These are phyloP conservation scores for Exophiala aquamarina DNA, from an alignment of 2,329 filamentous ascomycete genomes.

Conservation along the genomic window DNA sequence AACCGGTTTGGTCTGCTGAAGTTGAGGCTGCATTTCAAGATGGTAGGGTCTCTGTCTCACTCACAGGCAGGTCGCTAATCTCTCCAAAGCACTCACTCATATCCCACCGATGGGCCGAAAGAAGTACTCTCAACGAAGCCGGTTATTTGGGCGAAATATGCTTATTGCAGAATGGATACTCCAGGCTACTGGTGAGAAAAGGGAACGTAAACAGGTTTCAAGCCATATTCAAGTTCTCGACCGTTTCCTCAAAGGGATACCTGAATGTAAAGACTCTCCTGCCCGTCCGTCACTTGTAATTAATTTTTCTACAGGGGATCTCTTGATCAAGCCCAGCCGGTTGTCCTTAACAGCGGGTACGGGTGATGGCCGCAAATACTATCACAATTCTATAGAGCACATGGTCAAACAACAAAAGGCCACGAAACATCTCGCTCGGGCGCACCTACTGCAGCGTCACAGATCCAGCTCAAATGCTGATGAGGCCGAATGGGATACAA, in stretches of 20 bases:
- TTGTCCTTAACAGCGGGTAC: slow-evolving; percentile 1
- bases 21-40: slow-evolving; percentile 50
- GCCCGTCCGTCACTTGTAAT: not conserved
- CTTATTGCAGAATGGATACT: slow-evolving; percentile 60
- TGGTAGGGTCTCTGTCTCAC: slow-evolving; percentile 35
- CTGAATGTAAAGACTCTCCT: slow-evolving; percentile 46
- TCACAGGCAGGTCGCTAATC: slow-evolving; percentile 3
- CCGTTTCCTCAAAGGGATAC: slow-evolving; percentile 53
- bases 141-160: slow-evolving; percentile 61
- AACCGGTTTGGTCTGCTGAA: slow-evolving; percentile 46
- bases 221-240: slow-evolving; percentile 65
- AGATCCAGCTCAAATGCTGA: not conserved
- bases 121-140: slow-evolving; percentile 53
- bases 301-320: slow-evolving; percentile 18
- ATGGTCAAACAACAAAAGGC: slow-evolving; percentile 20
- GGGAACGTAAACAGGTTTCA: slow-evolving; percentile 61
- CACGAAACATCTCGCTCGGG: not conserved
- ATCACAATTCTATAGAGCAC: slow-evolving; percentile 24
- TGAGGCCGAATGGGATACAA: slow-evolving; percentile 1
- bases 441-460: too few relatives aligned
- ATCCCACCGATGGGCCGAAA: slow-evolving; percentile 59
- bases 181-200: slow-evolving; percentile 52
- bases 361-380: slow-evolving; percentile 19
- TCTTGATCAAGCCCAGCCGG: slow-evolving; percentile 17
- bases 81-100: slow-evolving; percentile 49